These are phyloP conservation scores for Scenedesmus sp. DNA, from an alignment of 163 green algal genomes.

Conservation along the genomic window DNA sequence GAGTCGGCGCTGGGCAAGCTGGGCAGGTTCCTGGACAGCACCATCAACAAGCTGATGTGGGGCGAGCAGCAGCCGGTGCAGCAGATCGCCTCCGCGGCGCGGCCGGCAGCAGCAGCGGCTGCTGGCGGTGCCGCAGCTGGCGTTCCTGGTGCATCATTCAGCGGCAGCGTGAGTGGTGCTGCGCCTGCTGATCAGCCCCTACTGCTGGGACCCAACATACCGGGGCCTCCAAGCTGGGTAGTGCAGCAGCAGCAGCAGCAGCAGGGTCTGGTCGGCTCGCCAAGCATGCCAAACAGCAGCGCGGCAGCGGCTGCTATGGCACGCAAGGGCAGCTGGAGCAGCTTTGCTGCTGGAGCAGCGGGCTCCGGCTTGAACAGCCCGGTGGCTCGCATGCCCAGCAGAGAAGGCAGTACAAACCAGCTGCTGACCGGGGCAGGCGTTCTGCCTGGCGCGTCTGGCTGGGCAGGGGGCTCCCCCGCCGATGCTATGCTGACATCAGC, in stretches of 20 bases:
- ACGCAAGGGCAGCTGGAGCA: conserved; percentile 24
- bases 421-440: conserved; percentile 7
- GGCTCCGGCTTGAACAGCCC: not conserved
- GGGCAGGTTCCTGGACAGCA: conserved; percentile 42
- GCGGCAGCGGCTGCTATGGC: not conserved
- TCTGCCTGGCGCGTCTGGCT: not conserved
- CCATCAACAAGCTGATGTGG: conserved; percentile 54
- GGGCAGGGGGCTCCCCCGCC: not conserved
- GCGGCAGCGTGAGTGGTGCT: not conserved
- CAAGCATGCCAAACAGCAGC: not conserved
- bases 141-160: not conserved
- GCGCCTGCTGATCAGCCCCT: not conserved
- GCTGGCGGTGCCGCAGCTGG: not conserved
- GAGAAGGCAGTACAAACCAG: not conserved
- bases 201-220: not conserved
- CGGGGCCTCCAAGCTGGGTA: not conserved
- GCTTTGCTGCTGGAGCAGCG: not conserved
- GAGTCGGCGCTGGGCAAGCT: conserved; percentile 46
- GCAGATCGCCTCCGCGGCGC: not conserved
- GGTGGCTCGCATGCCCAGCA: not conserved
- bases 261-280: not conserved
- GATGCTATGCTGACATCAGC: not conserved
- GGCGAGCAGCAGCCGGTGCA: not conserved
- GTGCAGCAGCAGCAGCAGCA: conserved; percentile 27
- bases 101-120: not conserved